Conservation (phyloP, 768 basidiomycete genomes). For the Calocybe gangraenosa region DNA sequence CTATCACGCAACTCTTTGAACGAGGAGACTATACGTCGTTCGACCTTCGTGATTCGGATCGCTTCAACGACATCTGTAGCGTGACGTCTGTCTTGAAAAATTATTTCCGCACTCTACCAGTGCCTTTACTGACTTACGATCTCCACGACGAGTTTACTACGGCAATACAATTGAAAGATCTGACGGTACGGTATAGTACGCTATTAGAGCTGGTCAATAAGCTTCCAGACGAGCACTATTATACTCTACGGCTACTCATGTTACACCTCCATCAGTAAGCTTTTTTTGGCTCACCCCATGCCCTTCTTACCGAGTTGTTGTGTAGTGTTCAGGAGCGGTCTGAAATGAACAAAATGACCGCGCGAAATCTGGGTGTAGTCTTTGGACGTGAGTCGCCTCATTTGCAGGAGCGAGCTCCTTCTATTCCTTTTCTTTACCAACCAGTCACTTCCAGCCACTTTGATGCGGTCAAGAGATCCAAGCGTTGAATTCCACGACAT, state of each 20-base stretch:
- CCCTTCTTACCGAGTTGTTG: conserved; percentile 22
- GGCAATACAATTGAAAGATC: conserved; percentile 68
- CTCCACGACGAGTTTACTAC: conserved; percentile 88
- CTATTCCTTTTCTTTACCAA: conserved; percentile 1
- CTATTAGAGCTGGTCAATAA: conserved; percentile 68
- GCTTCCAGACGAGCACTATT: conserved; percentile 85
- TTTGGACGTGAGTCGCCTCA: conserved; percentile 82
- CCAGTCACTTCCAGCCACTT: conserved; percentile 60
- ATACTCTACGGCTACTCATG: conserved; percentile 79
- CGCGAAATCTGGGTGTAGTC: conserved; percentile 93
- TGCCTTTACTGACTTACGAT: conserved; percentile 86
- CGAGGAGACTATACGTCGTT: conserved; percentile 86
- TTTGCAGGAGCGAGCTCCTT: too few relatives aligned
- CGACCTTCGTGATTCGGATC: conserved; percentile 79
- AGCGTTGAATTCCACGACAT: conserved; percentile 94
- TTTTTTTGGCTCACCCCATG: neutral
- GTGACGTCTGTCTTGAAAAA: conserved; percentile 96
- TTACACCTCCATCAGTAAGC: conserved; percentile 82
- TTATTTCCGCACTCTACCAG: conserved; percentile 90
- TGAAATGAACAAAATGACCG: conserved; percentile 87
- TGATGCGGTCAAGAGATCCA: conserved; percentile 87
- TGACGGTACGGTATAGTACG: conserved; percentile 49
- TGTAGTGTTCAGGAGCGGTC: conserved; percentile 57
- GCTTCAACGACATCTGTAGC: conserved; percentile 96
- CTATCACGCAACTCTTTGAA: conserved; percentile 93